Evolutionary conservation across 2,329 filamentous ascomycete species (phyloP).

Genomic region (Claviceps quebecensis): DNA sequence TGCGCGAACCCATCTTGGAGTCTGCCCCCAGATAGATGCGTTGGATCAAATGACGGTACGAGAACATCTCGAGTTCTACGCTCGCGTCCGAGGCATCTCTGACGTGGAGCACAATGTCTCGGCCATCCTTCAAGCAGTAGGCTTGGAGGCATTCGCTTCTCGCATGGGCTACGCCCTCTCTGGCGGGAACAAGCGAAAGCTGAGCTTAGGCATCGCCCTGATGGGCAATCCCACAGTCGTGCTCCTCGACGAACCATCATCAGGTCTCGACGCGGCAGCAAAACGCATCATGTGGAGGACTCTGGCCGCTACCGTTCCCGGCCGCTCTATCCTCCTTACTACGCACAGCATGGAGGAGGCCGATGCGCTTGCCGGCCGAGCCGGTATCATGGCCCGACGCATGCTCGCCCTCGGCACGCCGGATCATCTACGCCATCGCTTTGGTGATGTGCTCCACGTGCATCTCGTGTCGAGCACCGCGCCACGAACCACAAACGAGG

Average conservation of each 20-base stretch:
- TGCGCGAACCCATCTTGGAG: conserved; percentile 68
- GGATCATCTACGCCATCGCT: conserved; percentile 55
- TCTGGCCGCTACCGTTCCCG: conserved; percentile 55
- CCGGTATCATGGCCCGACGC: conserved; percentile 70
- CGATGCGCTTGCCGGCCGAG: conserved; percentile 69
- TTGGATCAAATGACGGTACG: conserved; percentile 82
- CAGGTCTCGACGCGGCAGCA: conserved; percentile 77
- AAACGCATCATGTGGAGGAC: conserved; percentile 93
- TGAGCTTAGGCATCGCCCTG: conserved; percentile 75
- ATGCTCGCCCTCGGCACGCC: conserved; percentile 78
- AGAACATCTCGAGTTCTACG: conserved; percentile 82
- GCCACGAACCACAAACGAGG: conserved; percentile 54
- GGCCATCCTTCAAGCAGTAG: conserved; percentile 68
- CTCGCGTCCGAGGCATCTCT: conserved; percentile 63
- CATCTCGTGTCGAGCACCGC: conserved; percentile 66
- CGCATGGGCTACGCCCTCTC: conserved; percentile 70
- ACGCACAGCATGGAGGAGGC: conserved; percentile 96
- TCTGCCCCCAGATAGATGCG: conserved; percentile 79
- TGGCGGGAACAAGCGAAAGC: conserved; percentile 87
- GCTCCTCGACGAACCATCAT: conserved; percentile 77
- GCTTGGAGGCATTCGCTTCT: conserved; percentile 53
- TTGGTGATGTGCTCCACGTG: conserved; percentile 67
- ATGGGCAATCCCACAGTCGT: conserved; percentile 86
- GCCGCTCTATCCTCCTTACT: conserved; percentile 73
- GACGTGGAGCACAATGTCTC: conserved; percentile 65